Percentiles rank a stretch among this genome's conserved stretches.
These are phyloP conservation scores for Salix udensis DNA, from an alignment of 345 rosid genomes.

Conservation along the genomic window DNA sequence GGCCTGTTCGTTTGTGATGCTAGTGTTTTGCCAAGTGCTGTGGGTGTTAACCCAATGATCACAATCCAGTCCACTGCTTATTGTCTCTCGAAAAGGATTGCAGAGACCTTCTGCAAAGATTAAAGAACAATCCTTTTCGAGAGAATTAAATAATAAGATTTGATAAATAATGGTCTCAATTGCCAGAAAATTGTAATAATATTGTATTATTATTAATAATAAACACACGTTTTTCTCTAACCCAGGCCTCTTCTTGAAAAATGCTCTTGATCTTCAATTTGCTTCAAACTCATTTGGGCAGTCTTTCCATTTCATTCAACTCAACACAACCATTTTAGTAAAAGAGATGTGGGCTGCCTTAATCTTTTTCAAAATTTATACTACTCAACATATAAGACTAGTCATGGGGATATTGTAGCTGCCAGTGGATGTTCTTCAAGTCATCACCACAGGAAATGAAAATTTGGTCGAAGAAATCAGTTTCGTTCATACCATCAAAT, in stretches of 20 bases:
- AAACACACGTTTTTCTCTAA: not conserved
- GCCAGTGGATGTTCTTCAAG: not conserved
- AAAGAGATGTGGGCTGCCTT: not conserved
- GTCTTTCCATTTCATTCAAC: not conserved
- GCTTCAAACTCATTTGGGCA: not conserved
- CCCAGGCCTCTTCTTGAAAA: not conserved
- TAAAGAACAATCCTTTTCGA: not conserved
- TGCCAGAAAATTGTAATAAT: no score
- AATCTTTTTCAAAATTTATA: not conserved
- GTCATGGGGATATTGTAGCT: not conserved
- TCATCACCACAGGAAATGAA: not conserved
- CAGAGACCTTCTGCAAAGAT: not conserved
- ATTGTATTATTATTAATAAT: not conserved
- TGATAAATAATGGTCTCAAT: no score
- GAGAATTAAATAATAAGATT: no score
- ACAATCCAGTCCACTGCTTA: slow-evolving; percentile 57
- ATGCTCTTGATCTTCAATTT: not conserved
- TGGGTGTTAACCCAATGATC: slow-evolving; percentile 71
- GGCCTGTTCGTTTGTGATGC: slow-evolving; percentile 59
- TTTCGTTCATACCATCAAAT: not conserved
- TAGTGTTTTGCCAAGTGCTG: slow-evolving; percentile 58
- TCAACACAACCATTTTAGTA: not conserved
- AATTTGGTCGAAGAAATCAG: not conserved
- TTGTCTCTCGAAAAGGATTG: slow-evolving; percentile 36
- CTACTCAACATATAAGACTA: not conserved